phyloP scores from a whole-genome alignment of 164 flowering plant species.

The Annona squamosa region DNA sequence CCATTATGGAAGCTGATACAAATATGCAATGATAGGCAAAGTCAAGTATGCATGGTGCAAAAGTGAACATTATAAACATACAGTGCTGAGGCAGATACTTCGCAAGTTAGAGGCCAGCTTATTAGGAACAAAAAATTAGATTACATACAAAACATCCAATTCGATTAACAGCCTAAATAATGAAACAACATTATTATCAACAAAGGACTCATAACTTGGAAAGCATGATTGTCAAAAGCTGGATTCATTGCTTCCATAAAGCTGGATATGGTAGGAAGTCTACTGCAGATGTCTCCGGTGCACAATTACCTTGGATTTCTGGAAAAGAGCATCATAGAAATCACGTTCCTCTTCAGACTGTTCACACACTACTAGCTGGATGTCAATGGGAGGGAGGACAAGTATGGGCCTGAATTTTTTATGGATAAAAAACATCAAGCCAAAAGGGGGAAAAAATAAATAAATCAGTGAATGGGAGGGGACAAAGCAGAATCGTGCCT shows the following conservation, averaged over 20 bases:
- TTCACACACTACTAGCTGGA: conserved; percentile 55
- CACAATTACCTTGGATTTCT: conserved; percentile 53
- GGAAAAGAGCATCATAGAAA: conserved; percentile 72
- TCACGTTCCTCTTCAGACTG: conserved; percentile 75
- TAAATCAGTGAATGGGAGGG: background rate
- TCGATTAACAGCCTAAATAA: no score
- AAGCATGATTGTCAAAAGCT: no score
- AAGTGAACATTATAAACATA: background rate
- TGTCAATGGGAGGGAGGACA: conserved; percentile 69
- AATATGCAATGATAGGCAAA: no score
- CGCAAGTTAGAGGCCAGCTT: no score
- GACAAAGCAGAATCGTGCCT: conserved; percentile 29
- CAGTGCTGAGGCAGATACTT: no score
- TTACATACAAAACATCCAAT: no score
- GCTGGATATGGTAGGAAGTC: background rate
- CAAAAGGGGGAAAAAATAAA: background rate
- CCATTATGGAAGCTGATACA: no score
- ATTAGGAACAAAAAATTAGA: no score
- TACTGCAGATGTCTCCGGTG: conserved; percentile 14
- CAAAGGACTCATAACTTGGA: no score
- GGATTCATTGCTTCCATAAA: no score
- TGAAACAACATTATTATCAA: no score
- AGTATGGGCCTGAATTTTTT: conserved; percentile 52
- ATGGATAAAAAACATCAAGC: conserved; percentile 5
- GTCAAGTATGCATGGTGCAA: background rate